These are phyloP conservation scores for Nicotiana sylvestris DNA, from an alignment of 257 asterid genomes.

Conservation along the genomic window DNA sequence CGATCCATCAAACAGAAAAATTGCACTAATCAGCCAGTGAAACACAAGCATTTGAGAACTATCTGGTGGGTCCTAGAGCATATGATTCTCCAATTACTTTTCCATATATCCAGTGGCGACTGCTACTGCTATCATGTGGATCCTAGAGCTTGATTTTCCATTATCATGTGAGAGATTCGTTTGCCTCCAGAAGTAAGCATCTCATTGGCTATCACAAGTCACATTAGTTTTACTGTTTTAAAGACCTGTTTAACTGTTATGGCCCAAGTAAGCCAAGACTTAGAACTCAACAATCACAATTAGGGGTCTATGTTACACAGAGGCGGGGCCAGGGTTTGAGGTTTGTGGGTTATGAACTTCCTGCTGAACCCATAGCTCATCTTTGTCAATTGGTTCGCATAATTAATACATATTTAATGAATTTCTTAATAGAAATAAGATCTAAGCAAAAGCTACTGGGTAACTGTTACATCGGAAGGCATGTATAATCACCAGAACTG, in stretches of 20 bases:
- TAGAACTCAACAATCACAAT: not conserved
- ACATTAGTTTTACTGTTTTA: not conserved
- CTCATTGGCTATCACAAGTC: not conserved
- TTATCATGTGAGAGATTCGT: not conserved
- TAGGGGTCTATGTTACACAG: too few relatives aligned
- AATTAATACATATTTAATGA: too few relatives aligned
- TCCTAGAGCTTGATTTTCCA: not conserved
- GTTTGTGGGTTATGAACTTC: too few relatives aligned
- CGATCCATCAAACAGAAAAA: not conserved
- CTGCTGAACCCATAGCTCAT: too few relatives aligned
- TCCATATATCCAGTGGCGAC: not conserved
- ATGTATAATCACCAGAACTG: too few relatives aligned
- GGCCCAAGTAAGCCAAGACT: not conserved
- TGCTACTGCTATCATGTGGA: not conserved
- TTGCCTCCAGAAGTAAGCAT: not conserved
- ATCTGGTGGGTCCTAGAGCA: not conserved
- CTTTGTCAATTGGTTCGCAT: too few relatives aligned
- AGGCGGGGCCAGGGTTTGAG: too few relatives aligned
- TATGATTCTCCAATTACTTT: not conserved
- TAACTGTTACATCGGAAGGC: too few relatives aligned
- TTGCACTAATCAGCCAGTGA: not conserved
- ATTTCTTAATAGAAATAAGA: too few relatives aligned
- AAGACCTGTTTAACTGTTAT: not conserved
- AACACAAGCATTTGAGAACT: not conserved
- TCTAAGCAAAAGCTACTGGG: too few relatives aligned